Evolutionary conservation across 345 rosid genomes (phyloP).

Genomic region (Iberis pinnata): DNA sequence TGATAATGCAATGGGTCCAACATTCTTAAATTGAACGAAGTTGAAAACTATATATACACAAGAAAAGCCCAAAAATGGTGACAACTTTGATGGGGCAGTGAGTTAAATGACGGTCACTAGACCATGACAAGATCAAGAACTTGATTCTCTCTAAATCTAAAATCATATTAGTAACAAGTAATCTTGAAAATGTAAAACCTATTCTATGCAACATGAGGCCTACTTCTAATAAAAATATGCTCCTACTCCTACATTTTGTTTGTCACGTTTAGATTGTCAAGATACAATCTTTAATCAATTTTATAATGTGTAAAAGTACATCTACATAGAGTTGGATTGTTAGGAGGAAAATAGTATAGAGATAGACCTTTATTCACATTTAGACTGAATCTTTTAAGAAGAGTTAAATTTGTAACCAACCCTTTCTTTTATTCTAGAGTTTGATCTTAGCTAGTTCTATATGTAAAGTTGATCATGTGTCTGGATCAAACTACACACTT

Average conservation of each 20-base stretch:
- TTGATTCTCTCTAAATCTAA: background rate
- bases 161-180: background rate
- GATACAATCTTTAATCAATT: no score
- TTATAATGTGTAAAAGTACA: no score
- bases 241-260: no score
- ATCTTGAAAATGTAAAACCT: background rate
- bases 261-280: no score
- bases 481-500: conserved; percentile 88
- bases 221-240: no score
- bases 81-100: no score
- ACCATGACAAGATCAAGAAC: conserved; percentile 9
- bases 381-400: background rate
- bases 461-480: conserved; percentile 62
- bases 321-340: no score
- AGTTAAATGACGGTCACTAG: no score
- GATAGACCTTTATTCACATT: no score
- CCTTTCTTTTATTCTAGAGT: conserved; percentile 66
- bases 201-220: conserved; percentile 34
- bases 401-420: conserved; percentile 38
- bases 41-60: conserved; percentile 13
- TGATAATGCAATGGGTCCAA: conserved; percentile 14
- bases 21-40: no score
- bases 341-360: no score
- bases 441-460: conserved; percentile 82
- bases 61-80: conserved; percentile 6